Conservation (phyloP, 1,139 yeast species). For the Debaryomyces robertsiae region DNA sequence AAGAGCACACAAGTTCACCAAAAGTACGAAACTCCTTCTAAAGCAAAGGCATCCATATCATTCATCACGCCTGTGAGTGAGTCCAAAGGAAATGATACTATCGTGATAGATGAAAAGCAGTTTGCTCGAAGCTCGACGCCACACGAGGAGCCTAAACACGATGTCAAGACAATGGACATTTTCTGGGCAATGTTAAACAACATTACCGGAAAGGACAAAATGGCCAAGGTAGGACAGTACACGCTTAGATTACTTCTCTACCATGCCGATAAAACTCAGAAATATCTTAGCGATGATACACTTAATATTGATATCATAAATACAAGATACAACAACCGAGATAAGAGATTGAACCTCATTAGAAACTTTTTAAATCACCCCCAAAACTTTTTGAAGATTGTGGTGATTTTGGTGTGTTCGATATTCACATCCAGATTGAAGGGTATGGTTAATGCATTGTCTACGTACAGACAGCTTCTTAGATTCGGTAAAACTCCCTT, state of each 20-base stretch:
- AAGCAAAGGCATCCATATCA: constrained; percentile 7
- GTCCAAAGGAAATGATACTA: constrained; percentile 4
- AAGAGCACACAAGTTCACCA: neutral
- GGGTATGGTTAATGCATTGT: constrained; percentile 53
- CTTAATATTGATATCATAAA: constrained; percentile 35
- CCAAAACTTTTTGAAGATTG: constrained; percentile 38
- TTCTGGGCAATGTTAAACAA: constrained; percentile 55
- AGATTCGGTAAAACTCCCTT: constrained; percentile 77
- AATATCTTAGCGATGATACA: constrained; percentile 36
- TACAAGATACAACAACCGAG: constrained; percentile 35
- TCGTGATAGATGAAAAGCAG: constrained; percentile 4
- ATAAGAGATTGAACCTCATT: constrained; percentile 37
- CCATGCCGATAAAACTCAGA: constrained; percentile 48
- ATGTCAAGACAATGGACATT: constrained; percentile 36
- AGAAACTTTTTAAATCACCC: constrained; percentile 47
- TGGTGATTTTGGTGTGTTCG: constrained; percentile 34
- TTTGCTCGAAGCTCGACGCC: neutral
- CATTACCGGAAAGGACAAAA: constrained; percentile 68
- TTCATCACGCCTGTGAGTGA: constrained; percentile 12
- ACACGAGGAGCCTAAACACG: constrained; percentile 1
- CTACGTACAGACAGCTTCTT: constrained; percentile 65
- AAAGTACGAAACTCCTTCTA: constrained; percentile 13
- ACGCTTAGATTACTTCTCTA: constrained; percentile 53
- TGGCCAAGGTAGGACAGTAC: constrained; percentile 67
- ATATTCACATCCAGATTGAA: constrained; percentile 39